Base-by-base conservation (phyloP, 768 basidiomycete species). In the Suillus subaureus region DNA sequence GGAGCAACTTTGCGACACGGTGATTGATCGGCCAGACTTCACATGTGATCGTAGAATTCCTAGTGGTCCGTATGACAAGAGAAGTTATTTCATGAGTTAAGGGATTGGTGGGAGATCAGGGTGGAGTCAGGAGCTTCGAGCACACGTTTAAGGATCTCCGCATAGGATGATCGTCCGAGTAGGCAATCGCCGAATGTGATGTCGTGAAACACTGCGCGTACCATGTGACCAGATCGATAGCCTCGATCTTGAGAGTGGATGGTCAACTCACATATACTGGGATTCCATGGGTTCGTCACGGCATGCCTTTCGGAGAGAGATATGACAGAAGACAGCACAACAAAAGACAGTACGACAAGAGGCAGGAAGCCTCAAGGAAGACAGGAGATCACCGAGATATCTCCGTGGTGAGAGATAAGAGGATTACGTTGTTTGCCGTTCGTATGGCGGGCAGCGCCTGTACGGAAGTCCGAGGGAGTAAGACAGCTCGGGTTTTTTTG, bases 311-410 rank as follows among this genome's bases (percentile, higher is more conserved):
- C 16, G 26, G 26, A 28, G 58, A 60, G 28, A 60, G 39, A 58
- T 58, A 58, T 39, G 57, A 58, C 39, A 58, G 57, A 60, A 60
- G 39, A 42, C 39, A 60, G 18, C 26, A 40, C 3, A 11, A 42
- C 39, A 60, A 60, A 42, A 58, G 37, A 58, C 39, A 58, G 26
- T 60, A 28, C 4, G 57, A 60, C 57, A 40, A 28, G 26, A 60
- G 61, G 61, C 66, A 52, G 56, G 66, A 66, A 65, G 65, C 63
- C 57, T 65, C 64, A 58, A 65, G 66, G 66, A 42, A 54, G 37
- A 57, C n/a, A 61, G 35, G 51, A 60, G 7, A 55, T 57, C n/a
- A 31, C 66, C 66, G 63, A 58, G 28, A 60, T 65, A 65, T 65
- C 62, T 23, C 56, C 66, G 66, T 65, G 62, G 62, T n/a, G 21